Percentiles rank a stretch among this genome's conserved stretches.
Conservation (phyloP, 768 basidiomycete species). For the Bullera alba region DNA sequence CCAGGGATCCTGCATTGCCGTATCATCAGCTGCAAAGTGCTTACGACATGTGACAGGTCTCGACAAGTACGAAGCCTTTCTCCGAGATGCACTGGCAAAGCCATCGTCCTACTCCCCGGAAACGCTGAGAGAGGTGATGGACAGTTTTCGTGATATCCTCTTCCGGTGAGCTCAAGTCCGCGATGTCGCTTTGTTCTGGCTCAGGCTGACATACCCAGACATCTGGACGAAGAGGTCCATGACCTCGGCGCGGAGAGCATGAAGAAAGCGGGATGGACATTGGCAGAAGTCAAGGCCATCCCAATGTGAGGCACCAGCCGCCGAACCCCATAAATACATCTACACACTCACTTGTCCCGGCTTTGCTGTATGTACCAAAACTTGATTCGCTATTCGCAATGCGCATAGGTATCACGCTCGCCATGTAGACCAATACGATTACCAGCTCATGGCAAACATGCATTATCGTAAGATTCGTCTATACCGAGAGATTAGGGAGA, state of each 20-base stretch:
- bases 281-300: constrained; percentile 36
- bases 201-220: constrained; percentile 13
- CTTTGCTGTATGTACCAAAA: too few species aligned
- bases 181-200: not conserved
- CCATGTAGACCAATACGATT: too few species aligned
- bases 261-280: constrained; percentile 41
- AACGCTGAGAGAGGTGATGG: constrained; percentile 34
- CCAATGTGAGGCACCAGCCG: constrained; percentile 33
- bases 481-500: too few species aligned
- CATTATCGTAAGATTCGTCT: too few species aligned
- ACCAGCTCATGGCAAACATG: too few species aligned
- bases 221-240: constrained; percentile 45
- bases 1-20: not conserved
- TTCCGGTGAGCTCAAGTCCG: constrained; percentile 26
- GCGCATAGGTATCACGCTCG: too few species aligned
- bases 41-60: constrained; percentile 17
- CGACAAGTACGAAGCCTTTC: constrained; percentile 35
- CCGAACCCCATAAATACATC: too few species aligned
- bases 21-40: not conserved
- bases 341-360: too few species aligned
- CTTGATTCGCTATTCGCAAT: too few species aligned
- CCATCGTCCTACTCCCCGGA: constrained; percentile 32
- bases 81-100: constrained; percentile 23
- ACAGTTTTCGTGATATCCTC: constrained; percentile 39
- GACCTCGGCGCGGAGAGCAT: constrained; percentile 41